A percentile compares a stretch with the other conserved stretches of the same genome.
Conservation (phyloP, 345 rosid species). For the Boechera divaricarpa region DNA sequence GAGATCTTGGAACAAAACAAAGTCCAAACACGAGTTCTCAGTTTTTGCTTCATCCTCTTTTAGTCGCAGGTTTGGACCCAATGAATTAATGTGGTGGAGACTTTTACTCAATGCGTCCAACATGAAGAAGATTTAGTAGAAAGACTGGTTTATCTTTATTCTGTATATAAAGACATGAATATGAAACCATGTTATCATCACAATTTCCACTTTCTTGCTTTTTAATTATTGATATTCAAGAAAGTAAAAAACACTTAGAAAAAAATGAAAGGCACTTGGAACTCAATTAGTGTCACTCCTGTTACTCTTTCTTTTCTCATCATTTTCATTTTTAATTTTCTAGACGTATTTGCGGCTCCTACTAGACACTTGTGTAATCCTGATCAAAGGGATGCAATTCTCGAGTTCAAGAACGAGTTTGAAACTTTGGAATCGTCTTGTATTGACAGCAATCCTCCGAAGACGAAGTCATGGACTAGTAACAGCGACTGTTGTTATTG, state of each 20-base stretch:
- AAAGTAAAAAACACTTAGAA: background rate
- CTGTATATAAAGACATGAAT: background rate
- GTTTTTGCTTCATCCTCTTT: too few species aligned
- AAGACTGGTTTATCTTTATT: background rate
- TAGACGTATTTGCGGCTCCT: background rate
- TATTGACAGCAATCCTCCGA: background rate
- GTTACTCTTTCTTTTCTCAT: background rate
- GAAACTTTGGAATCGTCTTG: background rate
- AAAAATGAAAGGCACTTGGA: background rate
- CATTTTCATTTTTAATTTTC: background rate
- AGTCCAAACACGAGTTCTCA: too few species aligned
- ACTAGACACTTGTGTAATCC: background rate
- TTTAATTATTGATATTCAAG: background rate
- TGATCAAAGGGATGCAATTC: slow-evolving; percentile 21
- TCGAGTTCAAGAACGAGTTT: slow-evolving; percentile 1
- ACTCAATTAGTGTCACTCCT: background rate
- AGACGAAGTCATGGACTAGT: background rate
- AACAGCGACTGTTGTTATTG: background rate
- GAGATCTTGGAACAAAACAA: too few species aligned
- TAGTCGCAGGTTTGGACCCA: too few species aligned
- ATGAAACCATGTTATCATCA: slow-evolving; percentile 4
- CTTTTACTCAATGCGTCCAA: background rate
- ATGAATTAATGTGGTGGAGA: too few species aligned
- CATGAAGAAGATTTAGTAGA: background rate
- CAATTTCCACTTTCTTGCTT: background rate